Evolutionary conservation across 495 filamentous ascomycete genomes (phyloP), one percentile per base, ranked within the genome.

Genomic region (Lindgomyces ingoldianus): DNA sequence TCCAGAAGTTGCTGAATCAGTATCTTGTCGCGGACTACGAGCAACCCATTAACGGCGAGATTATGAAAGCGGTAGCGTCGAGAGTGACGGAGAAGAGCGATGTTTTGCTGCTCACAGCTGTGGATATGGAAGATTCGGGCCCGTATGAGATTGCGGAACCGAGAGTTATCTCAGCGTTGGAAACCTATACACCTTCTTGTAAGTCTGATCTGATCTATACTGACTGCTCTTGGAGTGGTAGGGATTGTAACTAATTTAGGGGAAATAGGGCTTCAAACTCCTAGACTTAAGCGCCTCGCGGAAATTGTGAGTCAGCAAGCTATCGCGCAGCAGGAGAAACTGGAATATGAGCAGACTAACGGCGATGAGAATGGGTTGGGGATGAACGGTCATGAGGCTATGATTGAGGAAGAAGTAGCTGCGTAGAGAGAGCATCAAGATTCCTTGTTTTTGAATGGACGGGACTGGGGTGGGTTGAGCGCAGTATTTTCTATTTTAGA

Each of bases 121-220:
- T 99, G 52, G 95, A 99, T 74, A 96, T 98, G 94, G 95, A 99
- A 60, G 95, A 99, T 76, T 96, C 91, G 68, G 95, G 95, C n/a
- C 95, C 94, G 39, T 99, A 98, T 73, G 95, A 98, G 76, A 98
- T 99, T 72, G 93, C 95, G 21, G 95, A 98, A 73, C 95, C 95
- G 22, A 85, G 95, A 62, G 88, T 89, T 27, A 99, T 99, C 73
- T 96, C 91, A 1, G 95, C 95, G 29, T 74, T 99, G 70, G 95
- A 99, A 80, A 99, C 95, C 9, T 98, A 98, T 74, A 96, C 94
- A 19, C 95, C 94, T 33, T 94, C 91, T 19, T 97, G 90, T 93
- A 79, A 78, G 89, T 84, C 59, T 29, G 16, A 24, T 39, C 47
- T 24, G n/a, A 26, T 12, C 18, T 39, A 10, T 47, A 22, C 25